phyloP scores from a whole-genome alignment of 176 grass and related monocot genomes.

The Secale cereale region DNA sequence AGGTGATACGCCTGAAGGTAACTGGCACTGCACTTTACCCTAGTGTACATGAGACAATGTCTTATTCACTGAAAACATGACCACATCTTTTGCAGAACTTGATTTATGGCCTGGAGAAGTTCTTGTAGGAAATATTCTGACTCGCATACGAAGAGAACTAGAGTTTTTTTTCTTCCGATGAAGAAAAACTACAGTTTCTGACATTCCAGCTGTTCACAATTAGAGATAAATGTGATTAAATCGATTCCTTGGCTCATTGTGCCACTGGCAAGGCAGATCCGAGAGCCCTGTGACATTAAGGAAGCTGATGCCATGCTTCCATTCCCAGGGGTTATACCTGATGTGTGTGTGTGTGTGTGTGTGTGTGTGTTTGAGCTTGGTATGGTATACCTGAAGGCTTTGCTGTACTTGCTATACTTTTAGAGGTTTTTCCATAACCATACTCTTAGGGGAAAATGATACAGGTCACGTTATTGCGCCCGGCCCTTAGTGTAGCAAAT shows the following conservation, averaged over 20 bases:
- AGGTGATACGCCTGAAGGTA: constrained; percentile 86
- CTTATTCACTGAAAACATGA: neutral
- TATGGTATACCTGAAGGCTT: too few relatives aligned
- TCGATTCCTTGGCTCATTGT: neutral
- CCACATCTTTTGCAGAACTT: constrained; percentile 53
- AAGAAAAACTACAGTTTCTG: neutral
- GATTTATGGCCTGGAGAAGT: constrained; percentile 88
- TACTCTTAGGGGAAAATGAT: too few relatives aligned
- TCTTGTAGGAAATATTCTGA: constrained; percentile 37
- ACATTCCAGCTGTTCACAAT: neutral
- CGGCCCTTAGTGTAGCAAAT: neutral
- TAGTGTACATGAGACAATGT: neutral
- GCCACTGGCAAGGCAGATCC: neutral
- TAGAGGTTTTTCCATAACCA: too few relatives aligned
- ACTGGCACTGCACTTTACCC: neutral
- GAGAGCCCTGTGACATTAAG: neutral
- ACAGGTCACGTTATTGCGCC: neutral
- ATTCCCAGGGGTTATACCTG: neutral
- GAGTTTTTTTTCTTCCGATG: neutral
- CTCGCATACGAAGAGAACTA: neutral
- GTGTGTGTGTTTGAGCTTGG: too few relatives aligned
- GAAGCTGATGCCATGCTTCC: neutral
- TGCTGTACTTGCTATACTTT: neutral
- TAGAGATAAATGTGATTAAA: neutral
- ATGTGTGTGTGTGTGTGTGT: too few relatives aligned